A percentile compares a stretch with the other conserved stretches of the same genome.
Conservation (phyloP, 2,329 filamentous ascomycete genomes). For the Colletotrichum cereale region DNA sequence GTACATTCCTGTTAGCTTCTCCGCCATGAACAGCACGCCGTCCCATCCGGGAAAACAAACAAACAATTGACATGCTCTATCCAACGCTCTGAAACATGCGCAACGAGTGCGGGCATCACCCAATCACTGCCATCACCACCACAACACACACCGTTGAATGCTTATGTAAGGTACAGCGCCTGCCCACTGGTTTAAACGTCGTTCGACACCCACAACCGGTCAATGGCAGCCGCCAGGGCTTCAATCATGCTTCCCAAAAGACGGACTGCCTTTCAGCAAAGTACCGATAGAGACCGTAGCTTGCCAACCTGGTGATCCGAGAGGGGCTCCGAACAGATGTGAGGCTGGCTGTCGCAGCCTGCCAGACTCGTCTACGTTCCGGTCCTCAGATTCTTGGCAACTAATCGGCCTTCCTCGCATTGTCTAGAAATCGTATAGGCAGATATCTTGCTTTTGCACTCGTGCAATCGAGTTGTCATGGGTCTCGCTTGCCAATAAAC, state of each 20-base stretch:
- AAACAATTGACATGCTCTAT: background rate
- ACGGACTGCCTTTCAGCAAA: background rate
- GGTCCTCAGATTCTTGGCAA: background rate
- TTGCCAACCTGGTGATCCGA: background rate
- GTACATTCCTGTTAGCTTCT: background rate
- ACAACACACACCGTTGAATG: background rate
- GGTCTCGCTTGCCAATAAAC: background rate
- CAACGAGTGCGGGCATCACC: no score
- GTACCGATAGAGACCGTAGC: background rate
- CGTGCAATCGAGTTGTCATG: no score
- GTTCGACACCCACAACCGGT: slow-evolving; percentile 12
- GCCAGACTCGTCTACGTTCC: background rate
- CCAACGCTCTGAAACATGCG: background rate
- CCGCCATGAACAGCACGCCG: background rate
- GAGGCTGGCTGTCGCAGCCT: background rate
- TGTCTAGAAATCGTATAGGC: background rate
- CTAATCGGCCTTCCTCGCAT: no score
- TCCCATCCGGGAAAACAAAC: background rate
- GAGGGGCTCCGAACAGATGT: background rate
- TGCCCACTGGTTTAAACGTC: slow-evolving; percentile 2
- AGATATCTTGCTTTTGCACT: background rate
- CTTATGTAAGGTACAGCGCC: background rate
- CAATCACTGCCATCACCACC: background rate
- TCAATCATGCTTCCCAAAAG: background rate
- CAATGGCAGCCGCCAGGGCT: background rate